phyloP scores from a whole-genome alignment of 768 basidiomycete genomes.

The Lentinula sp. region DNA sequence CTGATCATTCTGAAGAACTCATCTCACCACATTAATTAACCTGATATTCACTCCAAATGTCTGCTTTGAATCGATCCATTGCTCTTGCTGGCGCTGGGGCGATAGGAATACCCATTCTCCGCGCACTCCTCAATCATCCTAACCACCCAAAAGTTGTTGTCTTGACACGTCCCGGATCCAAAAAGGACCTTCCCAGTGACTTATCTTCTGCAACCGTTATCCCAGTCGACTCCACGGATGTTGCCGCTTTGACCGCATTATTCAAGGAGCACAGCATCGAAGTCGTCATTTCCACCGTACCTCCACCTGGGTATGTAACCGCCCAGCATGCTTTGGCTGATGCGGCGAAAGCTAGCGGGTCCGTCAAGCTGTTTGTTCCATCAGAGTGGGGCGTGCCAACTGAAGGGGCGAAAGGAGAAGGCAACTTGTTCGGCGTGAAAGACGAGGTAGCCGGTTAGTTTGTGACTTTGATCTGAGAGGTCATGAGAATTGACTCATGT shows the following conservation, averaged over 20 bases:
- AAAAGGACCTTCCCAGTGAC: not conserved
- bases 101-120: not conserved
- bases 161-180: not conserved
- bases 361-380: conserved; percentile 30
- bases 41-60: not conserved
- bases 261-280: conserved; percentile 24
- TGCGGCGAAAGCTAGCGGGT: conserved; percentile 26
- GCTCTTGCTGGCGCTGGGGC: not conserved
- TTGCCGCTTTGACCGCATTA: conserved; percentile 16
- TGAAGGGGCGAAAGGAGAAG: conserved; percentile 19
- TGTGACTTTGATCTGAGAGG: not conserved
- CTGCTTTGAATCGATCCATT: not conserved
- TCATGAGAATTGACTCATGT: not conserved
- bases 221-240: conserved; percentile 18
- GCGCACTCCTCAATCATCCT: not conserved
- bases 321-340: conserved; percentile 22
- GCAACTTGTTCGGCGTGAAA: conserved; percentile 15
- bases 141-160: not conserved
- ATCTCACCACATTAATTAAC: not conserved
- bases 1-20: not conserved
- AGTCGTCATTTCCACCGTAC: conserved; percentile 28
- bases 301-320: conserved; percentile 14
- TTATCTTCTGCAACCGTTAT: not conserved
- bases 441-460: conserved; percentile 19
- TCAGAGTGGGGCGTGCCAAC: conserved; percentile 31